Conservation (phyloP, 1,284 basidiomycete species). For the Boletus sp. region DNA sequence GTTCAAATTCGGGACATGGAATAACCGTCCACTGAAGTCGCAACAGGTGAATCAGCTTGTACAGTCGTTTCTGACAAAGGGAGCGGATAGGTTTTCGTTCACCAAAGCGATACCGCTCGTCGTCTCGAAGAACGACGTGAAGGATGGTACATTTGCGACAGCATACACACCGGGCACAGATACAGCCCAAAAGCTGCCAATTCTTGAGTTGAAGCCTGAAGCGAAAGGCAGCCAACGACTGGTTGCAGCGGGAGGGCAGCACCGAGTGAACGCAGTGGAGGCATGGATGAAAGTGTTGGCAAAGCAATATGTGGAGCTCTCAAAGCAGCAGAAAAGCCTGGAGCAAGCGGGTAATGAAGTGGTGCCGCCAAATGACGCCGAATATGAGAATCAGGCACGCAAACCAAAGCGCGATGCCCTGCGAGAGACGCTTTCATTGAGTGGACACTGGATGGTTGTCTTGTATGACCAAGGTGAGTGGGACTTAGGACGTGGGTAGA, state of each 20-base stretch:
- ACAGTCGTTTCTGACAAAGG: not conserved
- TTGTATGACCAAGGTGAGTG: no score
- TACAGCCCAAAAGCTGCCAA: fast-evolving
- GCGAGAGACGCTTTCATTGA: no score
- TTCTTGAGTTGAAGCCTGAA: not conserved
- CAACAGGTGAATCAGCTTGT: not conserved
- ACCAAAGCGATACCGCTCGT: not conserved
- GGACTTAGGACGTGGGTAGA: no score
- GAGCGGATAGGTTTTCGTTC: not conserved
- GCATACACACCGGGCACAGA: not conserved
- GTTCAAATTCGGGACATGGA: not conserved
- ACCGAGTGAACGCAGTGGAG: not conserved
- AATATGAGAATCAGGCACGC: no score
- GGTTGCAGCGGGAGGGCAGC: not conserved
- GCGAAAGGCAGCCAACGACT: not conserved
- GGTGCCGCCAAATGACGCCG: no score
- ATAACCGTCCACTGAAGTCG: not conserved
- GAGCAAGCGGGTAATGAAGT: no score
- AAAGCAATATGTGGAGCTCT: no score
- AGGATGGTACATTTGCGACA: not conserved
- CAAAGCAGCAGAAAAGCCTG: no score
- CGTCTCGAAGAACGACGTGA: not conserved
- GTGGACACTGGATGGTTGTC: no score
- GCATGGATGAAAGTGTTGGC: not conserved
- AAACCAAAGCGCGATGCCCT: no score